Base-by-base conservation (phyloP, 2,329 filamentous ascomycete species). In the Exophiala aquamarina region DNA sequence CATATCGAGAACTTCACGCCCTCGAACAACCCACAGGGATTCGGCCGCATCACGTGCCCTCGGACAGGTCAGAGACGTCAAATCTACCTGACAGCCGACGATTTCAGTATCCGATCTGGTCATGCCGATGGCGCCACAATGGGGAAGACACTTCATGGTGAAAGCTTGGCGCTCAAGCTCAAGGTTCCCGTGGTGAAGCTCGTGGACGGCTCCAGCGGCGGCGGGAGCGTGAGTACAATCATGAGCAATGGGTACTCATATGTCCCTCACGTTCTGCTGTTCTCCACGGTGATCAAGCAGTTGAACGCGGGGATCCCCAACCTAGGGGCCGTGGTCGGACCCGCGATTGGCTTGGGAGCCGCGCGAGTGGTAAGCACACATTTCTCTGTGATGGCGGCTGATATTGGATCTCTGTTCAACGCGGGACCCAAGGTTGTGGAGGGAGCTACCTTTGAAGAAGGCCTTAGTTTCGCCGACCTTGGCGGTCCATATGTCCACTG, bases 131-230 rank as follows among this genome's bases (percentile, higher is more conserved):
- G 82, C 0, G 71, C 79, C 11, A 68, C 79, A 26, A 70, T 64
- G 60, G 77, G 73, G 35, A 82, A 81, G 64, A 83, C 79, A 1
- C 29, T 53, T 2, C 83, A 83, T 56, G 72, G 81, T 60, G 82
- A 84, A 64, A 82, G 83, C 57, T 61, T 84, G 20, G 78, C 79
- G 0, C 63, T 84, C 0, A 79, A 75, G 11, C 79, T 84, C 1
- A 83, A 79, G 0, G 79, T 84, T 4, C 82, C 82, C 0, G 80
- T 84, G 34, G 63, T 85, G 4, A 85, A 85, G 57, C 69, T 85
- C 4, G 80, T 83, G 1, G 82, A 85, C 63, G 82, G 82, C 0
- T 79, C 75, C 17, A 82, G 77, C 0, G 82, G 82, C 1, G 81
- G 82, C 20, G 81, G 82, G 3, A 50, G 44, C 21, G 55, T 57